Base-by-base conservation (phyloP, 768 basidiomycete species). In the Rhodotorula graminis region DNA sequence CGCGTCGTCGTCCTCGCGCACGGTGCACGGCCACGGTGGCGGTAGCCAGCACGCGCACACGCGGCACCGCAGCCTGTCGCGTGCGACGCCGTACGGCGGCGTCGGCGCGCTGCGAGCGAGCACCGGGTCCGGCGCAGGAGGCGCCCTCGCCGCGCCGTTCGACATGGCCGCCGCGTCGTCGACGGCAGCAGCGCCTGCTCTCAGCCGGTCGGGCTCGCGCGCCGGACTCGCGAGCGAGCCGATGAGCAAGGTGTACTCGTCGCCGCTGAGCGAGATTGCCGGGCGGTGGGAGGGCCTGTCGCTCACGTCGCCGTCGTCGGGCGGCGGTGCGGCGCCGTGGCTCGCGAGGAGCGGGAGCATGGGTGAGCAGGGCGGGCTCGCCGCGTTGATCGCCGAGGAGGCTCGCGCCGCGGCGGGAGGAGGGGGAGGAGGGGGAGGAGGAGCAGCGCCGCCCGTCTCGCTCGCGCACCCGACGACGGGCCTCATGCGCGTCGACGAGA, bases 201-300 rank as follows among this genome's bases (percentile, higher is more conserved):
- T 14, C 16, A n/a, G 10, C 18, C 33, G 29, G 9, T 14, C 18
- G 7, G 37, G n/a, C n/a, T 49, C 31, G 25, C 9, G 3, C 31
- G 31, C 31, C 23, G 46, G 47, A 1, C 56, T 40, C 25, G 31
- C 58, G 15, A 37, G 31, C 46, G 66, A 42, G 15, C 58, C 58
- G 14, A 67, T 67, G 66, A 31, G 27, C 58, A 67, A 61, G 66
- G 40, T 40, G 9, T 67, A 52, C 66, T 60, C 58, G 47, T 52
- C 49, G 19, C 49, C 59, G 2, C 44, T 67, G 49, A 44, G 47
- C 58, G 66, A 67, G 49, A 19, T 61, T n/a, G 33, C 66, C 11
- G 66, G 47, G 27, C 27, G 58, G 49, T 49, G 46, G 16, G 33
- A 23, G 7, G 61, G 61, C 31, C 46, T 47, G 19, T 27, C 31